A percentile compares a stretch with the other conserved stretches of the same genome.
phyloP scores from a whole-genome alignment of 331 rosid species.

The Rhamnella rubrinervis region DNA sequence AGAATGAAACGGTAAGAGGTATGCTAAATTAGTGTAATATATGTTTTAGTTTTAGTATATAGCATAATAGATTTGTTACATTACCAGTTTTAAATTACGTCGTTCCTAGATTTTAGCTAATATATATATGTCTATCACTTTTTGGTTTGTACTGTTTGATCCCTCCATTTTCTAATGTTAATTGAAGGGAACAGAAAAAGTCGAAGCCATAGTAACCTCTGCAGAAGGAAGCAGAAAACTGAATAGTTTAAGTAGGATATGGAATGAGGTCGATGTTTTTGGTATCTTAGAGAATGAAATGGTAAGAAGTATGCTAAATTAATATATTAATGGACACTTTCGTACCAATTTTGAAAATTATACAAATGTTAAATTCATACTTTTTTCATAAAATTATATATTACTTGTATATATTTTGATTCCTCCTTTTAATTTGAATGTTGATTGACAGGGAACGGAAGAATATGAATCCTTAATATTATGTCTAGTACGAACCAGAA shows the following conservation, averaged over 20 bases:
- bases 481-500: background rate
- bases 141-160: background rate
- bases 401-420: too few relatives aligned
- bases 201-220: background rate
- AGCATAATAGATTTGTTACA: background rate
- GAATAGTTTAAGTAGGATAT: too few relatives aligned
- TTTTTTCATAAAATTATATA: background rate
- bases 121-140: too few relatives aligned
- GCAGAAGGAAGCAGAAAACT: background rate
- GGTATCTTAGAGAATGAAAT: too few relatives aligned
- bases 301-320: slow-evolving; percentile 2
- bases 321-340: too few relatives aligned
- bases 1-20: background rate
- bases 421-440: too few relatives aligned
- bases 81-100: background rate
- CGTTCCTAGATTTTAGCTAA: background rate
- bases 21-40: too few relatives aligned
- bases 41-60: background rate
- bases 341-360: too few relatives aligned
- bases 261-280: too few relatives aligned
- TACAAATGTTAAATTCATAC: background rate
- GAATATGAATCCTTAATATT: background rate
- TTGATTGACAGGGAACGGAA: background rate
- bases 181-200: background rate
- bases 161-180: background rate